A percentile compares a stretch with the other conserved stretches of the same genome.
Conservation (phyloP, 225 moss, liverwort and hornwort genomes). For the Pseudisothecium myosuroides region DNA sequence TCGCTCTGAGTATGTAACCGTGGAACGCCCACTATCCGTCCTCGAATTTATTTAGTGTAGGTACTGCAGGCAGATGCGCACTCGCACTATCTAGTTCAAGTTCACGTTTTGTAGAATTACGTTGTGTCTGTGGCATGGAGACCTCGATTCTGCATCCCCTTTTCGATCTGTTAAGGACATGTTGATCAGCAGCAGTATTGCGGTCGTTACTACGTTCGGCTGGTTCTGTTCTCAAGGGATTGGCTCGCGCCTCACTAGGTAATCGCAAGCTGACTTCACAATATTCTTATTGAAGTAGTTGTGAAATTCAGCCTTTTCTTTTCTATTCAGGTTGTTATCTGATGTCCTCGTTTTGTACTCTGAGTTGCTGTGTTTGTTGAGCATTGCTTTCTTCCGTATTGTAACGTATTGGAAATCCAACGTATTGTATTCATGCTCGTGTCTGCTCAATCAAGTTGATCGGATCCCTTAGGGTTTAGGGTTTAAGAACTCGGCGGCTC, state of each 20-base stretch:
- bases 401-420: no score
- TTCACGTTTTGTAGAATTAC: neutral
- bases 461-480: neutral
- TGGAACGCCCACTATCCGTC: accelerated
- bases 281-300: no score
- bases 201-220: neutral
- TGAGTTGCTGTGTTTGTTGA: neutral
- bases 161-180: neutral
- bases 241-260: neutral
- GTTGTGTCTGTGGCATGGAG: neutral
- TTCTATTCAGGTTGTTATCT: neutral
- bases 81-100: neutral
- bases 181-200: neutral
- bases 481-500: neutral
- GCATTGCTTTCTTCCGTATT: neutral
- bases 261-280: neutral
- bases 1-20: neutral
- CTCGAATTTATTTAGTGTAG: accelerated
- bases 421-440: neutral
- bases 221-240: neutral
- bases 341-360: neutral
- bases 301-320: neutral
- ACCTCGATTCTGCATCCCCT: neutral
- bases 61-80: neutral
- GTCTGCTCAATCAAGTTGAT: neutral